Percentiles rank a stretch among this genome's conserved stretches.
Evolutionary conservation across 257 asterid species (phyloP).

Genomic region (Avicennia marina): DNA sequence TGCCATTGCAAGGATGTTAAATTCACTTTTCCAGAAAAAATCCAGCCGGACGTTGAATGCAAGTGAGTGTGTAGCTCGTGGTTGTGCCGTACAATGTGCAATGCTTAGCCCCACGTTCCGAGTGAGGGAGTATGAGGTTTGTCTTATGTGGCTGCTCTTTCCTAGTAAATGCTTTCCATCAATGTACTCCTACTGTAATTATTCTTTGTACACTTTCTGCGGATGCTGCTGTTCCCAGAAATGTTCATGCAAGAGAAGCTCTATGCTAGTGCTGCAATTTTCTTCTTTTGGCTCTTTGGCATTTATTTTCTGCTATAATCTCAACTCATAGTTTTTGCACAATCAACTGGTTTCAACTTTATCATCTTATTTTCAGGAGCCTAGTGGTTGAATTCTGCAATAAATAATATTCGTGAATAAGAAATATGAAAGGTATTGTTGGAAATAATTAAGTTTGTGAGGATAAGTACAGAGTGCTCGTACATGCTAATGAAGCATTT

Average conservation of each 20-base stretch:
- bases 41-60: constrained; percentile 84
- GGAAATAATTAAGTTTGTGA: neutral
- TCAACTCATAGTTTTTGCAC: too few relatives aligned
- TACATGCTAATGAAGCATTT: neutral
- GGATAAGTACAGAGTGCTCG: neutral
- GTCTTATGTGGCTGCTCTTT: constrained; percentile 22
- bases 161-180: neutral
- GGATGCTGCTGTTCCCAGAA: constrained; percentile 3
- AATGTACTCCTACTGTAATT: neutral
- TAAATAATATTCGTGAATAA: neutral
- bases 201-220: neutral
- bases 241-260: neutral
- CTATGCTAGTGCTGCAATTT: constrained; percentile 8
- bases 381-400: constrained; percentile 10
- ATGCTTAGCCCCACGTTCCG: constrained; percentile 89
- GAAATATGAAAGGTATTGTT: neutral
- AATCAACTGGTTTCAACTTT: neutral
- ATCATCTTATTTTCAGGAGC: neutral
- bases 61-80: constrained; percentile 97
- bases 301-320: too few relatives aligned
- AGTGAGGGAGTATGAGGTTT: constrained; percentile 88
- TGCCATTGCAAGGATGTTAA: constrained; percentile 59
- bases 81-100: constrained; percentile 94
- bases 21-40: constrained; percentile 64
- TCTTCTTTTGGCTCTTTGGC: too few relatives aligned